Conservation (phyloP, 2,329 filamentous ascomycete species). For the Ophiostoma populinum region DNA sequence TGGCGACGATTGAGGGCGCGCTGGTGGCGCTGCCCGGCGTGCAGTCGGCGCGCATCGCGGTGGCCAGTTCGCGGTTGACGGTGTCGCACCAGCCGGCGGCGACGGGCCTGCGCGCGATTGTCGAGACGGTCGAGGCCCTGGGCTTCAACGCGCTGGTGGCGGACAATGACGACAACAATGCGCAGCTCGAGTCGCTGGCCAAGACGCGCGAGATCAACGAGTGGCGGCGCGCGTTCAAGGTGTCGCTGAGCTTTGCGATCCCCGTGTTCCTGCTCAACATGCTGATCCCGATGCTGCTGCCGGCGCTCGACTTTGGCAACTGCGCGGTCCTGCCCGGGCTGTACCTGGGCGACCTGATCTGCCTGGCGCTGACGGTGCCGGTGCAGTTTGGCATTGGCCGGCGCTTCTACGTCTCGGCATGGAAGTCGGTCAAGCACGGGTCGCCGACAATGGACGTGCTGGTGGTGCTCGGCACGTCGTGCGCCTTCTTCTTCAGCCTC, state of each 20-base stretch:
- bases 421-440: conserved; percentile 75
- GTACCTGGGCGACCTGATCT: conserved; percentile 76
- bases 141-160: conserved; percentile 82
- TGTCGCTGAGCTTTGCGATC: conserved; percentile 65
- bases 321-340: conserved; percentile 53
- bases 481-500: conserved; percentile 90
- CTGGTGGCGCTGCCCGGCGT: conserved; percentile 54
- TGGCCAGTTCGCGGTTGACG: conserved; percentile 55
- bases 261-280: conserved; percentile 89
- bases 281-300: conserved; percentile 76
- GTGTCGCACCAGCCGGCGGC: conserved; percentile 55
- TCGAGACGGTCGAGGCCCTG: conserved; percentile 62
- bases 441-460: conserved; percentile 97
- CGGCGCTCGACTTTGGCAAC: conserved; percentile 58
- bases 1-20: conserved; percentile 50
- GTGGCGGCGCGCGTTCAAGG: conserved; percentile 68
- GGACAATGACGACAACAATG: conserved; percentile 89
- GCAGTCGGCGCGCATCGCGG: conserved; percentile 52
- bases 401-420: conserved; percentile 88
- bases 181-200: conserved; percentile 84
- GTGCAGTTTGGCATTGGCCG: conserved; percentile 93
- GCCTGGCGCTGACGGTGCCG: conserved; percentile 69
- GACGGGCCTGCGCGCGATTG: conserved; percentile 65
- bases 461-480: conserved; percentile 81
- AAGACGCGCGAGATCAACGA: conserved; percentile 94